Evolutionary conservation across 441 rosid genomes (phyloP).

Genomic region (Capsella rubella): DNA sequence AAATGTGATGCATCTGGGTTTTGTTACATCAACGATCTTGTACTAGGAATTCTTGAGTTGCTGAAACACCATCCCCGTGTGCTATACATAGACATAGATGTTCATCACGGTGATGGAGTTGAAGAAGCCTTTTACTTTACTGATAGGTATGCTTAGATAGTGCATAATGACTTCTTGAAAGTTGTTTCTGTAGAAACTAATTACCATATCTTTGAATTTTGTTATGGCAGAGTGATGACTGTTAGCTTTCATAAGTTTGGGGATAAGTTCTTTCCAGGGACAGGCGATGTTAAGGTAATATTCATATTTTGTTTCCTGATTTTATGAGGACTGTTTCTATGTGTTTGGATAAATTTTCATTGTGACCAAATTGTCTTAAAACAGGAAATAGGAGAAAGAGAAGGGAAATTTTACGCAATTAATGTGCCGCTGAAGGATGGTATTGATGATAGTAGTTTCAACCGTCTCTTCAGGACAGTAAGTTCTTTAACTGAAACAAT

Average conservation of each 20-base stretch:
- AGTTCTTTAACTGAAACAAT: constrained; percentile 44
- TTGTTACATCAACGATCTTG: constrained; percentile 97
- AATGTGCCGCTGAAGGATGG: constrained; percentile 99
- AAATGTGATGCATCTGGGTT: constrained; percentile 98
- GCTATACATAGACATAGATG: constrained; percentile 91
- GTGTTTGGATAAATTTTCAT: constrained; percentile 25
- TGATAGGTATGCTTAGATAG: constrained; percentile 63
- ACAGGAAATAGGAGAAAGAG: constrained; percentile 98
- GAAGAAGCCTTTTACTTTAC: constrained; percentile 99
- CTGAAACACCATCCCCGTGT: constrained; percentile 92
- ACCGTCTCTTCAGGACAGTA: constrained; percentile 92
- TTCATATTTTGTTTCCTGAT: not conserved
- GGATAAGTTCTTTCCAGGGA: constrained; percentile 97
- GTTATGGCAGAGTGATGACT: constrained; percentile 89
- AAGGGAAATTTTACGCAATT: constrained; percentile 95
- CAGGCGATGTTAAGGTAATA: constrained; percentile 94
- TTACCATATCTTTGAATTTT: constrained; percentile 25
- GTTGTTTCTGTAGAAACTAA: constrained; percentile 24
- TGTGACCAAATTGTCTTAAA: constrained; percentile 13
- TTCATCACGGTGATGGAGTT: constrained; percentile 99
- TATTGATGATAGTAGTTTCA: constrained; percentile 93
- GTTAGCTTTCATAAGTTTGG: constrained; percentile 99
- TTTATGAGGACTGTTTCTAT: not conserved
- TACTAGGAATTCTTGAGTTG: constrained; percentile 93
- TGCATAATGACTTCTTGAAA: not conserved